phyloP scores from a whole-genome alignment of 345 rosid genomes.

The Noccaea bulbosa region DNA sequence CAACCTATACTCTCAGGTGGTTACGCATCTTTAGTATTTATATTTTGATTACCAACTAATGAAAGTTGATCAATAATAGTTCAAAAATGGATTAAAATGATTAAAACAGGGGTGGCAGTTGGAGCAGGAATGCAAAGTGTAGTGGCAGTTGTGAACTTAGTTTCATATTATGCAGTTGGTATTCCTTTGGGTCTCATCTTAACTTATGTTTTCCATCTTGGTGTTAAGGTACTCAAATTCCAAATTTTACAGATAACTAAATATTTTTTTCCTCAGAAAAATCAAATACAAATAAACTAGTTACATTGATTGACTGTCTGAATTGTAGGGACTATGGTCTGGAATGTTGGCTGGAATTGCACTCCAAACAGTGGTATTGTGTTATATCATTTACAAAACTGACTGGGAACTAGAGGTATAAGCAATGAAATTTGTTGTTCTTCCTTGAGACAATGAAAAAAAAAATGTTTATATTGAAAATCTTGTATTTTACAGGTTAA shows the following conservation, averaged over 20 bases:
- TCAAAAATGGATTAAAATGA: neutral
- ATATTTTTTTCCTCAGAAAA: no score
- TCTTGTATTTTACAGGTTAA: constrained; percentile 40
- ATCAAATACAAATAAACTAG: no score
- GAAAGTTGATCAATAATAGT: no score
- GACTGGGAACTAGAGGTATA: constrained; percentile 61
- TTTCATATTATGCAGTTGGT: constrained; percentile 65
- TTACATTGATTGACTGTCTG: neutral
- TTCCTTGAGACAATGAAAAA: neutral
- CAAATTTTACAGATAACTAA: no score
- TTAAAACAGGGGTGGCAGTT: constrained; percentile 66
- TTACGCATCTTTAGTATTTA: neutral
- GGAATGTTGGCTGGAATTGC: constrained; percentile 58
- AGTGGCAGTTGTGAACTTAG: constrained; percentile 64
- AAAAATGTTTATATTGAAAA: no score
- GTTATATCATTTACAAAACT: constrained; percentile 53
- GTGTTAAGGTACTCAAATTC: constrained; percentile 52
- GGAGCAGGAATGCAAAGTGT: constrained; percentile 73
- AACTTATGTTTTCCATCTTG: constrained; percentile 54
- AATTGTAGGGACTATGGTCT: constrained; percentile 59
- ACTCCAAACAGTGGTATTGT: constrained; percentile 45
- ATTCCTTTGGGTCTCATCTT: constrained; percentile 68
- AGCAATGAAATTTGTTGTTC: constrained; percentile 1
- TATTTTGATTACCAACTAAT: no score
- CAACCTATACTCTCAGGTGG: constrained; percentile 62